These are phyloP conservation scores for Saccharomyces hybrid DNA, from an alignment of 1,139 yeast genomes.

Conservation along the genomic window DNA sequence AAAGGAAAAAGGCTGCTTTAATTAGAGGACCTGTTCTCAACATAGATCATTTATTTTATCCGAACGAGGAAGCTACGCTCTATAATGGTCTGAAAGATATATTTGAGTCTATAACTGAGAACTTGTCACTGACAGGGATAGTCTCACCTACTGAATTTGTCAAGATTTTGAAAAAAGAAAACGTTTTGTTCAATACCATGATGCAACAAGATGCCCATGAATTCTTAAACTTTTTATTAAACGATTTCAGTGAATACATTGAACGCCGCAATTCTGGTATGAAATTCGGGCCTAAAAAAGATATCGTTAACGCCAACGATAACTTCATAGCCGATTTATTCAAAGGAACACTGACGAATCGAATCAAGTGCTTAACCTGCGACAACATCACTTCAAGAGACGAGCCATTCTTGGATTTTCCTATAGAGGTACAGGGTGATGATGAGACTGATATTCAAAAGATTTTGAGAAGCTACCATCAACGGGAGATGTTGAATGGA, in stretches of 20 bases:
- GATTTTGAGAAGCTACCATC: slow-evolving; percentile 72
- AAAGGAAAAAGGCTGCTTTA: slow-evolving; percentile 72
- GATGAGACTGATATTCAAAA: slow-evolving; percentile 68
- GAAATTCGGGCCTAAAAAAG: too few species aligned
- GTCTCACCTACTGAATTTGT: slow-evolving; percentile 75
- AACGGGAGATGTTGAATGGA: slow-evolving; percentile 76
- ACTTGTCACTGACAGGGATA: slow-evolving; percentile 64
- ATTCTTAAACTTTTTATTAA: slow-evolving; percentile 77
- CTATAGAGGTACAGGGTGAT: slow-evolving; percentile 63
- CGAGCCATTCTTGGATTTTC: slow-evolving; percentile 79
- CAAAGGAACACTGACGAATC: slow-evolving; percentile 80
- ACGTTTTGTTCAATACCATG: slow-evolving; percentile 75
- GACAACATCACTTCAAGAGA: slow-evolving; percentile 80
- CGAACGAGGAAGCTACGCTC: slow-evolving; percentile 38
- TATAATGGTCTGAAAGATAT: slow-evolving; percentile 75
- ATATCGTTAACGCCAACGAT: too few species aligned
- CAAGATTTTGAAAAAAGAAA: slow-evolving; percentile 69
- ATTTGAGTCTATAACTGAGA: slow-evolving; percentile 77
- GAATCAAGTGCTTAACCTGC: slow-evolving; percentile 84
- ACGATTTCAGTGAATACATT: slow-evolving; percentile 76
- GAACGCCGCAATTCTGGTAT: too few species aligned
- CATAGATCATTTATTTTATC: slow-evolving; percentile 45
- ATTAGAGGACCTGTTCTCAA: slow-evolving; percentile 79
- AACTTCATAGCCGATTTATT: slow-evolving; percentile 67
- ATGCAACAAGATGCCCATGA: slow-evolving; percentile 99